Percentiles rank a stretch among this genome's conserved stretches.
Evolutionary conservation across 331 rosid species (phyloP).

Genomic region (Stylosanthes scabra): DNA sequence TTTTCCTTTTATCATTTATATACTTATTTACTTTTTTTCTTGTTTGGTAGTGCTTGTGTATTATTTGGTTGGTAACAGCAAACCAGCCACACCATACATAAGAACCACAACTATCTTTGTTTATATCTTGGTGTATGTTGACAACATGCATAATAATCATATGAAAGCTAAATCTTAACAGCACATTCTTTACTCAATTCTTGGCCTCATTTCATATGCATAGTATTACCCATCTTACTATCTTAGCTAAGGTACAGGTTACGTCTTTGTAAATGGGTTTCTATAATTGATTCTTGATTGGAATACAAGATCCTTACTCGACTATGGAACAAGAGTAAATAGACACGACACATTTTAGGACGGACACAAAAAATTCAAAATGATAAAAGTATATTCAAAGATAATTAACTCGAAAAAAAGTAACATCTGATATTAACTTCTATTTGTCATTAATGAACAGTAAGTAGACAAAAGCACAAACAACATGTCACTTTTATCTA

Average conservation of each 20-base stretch:
- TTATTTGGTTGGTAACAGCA: constrained; percentile 27
- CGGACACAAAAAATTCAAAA: no score
- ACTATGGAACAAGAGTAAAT: no score
- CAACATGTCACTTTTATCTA: no score
- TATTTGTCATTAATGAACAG: no score
- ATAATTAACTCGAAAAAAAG: no score
- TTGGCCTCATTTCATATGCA: constrained; percentile 7
- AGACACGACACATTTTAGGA: no score
- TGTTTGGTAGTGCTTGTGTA: constrained; percentile 4
- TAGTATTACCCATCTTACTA: neutral
- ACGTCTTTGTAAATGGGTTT: neutral
- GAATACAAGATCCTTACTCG: neutral
- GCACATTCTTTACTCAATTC: neutral
- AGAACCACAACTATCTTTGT: constrained; percentile 31
- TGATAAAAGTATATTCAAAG: no score
- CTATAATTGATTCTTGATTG: neutral
- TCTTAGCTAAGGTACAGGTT: neutral
- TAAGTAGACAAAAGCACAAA: no score
- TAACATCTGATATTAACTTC: no score
- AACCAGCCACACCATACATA: neutral
- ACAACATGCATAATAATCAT: neutral
- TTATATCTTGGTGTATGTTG: neutral
- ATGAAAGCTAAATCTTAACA: constrained; percentile 46
- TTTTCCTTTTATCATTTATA: no score
- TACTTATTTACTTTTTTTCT: no score